These are phyloP conservation scores for Ilyonectria robusta DNA, from an alignment of 2,329 filamentous ascomycete genomes.

Conservation along the genomic window DNA sequence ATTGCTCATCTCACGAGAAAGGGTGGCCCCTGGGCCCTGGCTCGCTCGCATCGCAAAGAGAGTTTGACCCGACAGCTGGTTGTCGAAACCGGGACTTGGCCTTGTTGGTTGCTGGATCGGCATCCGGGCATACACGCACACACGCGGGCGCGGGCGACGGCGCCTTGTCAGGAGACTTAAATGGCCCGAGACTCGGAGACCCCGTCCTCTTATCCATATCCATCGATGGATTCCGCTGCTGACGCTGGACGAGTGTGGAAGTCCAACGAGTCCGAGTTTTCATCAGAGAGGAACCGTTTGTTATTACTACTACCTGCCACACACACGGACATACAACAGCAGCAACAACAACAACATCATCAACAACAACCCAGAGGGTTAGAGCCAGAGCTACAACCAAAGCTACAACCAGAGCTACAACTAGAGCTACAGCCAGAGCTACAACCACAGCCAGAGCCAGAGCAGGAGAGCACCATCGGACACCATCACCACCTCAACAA, in stretches of 20 bases:
- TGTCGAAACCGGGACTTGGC: conserved; percentile 8
- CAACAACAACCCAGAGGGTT: too few relatives aligned
- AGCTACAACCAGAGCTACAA: background rate
- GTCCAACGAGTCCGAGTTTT: background rate
- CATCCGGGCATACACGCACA: conserved; percentile 10
- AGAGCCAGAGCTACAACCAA: too few relatives aligned
- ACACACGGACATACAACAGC: background rate
- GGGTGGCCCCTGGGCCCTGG: conserved; percentile 34
- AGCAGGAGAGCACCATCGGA: background rate
- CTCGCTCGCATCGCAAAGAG: conserved; percentile 9
- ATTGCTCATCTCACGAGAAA: conserved; percentile 36
- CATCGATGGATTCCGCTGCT: background rate
- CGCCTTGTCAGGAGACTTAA: conserved; percentile 10
- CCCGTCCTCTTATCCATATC: background rate
- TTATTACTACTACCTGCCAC: too few relatives aligned
- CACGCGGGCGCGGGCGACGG: background rate
- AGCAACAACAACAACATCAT: too few relatives aligned
- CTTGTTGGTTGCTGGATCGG: conserved; percentile 15
- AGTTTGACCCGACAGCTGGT: conserved; percentile 27
- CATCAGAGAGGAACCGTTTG: background rate
- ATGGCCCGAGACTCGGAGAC: conserved; percentile 4
- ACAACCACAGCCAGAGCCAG: background rate
- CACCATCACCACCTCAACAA: too few relatives aligned
- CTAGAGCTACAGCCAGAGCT: background rate
- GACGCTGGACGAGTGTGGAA: background rate